These are phyloP conservation scores for Sclerotinia borealis DNA, from an alignment of 2,329 filamentous ascomycete genomes.

Conservation along the genomic window DNA sequence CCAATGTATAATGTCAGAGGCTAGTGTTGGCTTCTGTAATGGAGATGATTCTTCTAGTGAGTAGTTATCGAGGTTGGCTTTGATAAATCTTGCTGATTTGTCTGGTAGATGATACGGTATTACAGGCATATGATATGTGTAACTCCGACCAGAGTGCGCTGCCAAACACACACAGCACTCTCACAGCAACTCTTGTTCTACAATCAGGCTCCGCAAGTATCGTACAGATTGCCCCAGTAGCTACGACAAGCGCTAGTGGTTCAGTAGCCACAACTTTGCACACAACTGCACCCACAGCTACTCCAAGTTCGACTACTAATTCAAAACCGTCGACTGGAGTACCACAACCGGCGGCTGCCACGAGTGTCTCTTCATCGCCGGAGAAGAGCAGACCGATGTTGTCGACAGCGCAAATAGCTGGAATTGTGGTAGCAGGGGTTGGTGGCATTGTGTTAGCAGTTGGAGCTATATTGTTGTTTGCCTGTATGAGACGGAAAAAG, in stretches of 20 bases:
- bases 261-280: conserved; percentile 19
- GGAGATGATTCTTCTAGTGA: conserved; percentile 34
- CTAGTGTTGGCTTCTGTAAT: conserved; percentile 45
- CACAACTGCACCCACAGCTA: conserved; percentile 10
- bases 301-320: conserved; percentile 15
- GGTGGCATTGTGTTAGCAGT: conserved; percentile 45
- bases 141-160: conserved; percentile 42
- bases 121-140: conserved; percentile 55
- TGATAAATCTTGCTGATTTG: conserved; percentile 10
- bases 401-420: conserved; percentile 43
- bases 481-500: conserved; percentile 32
- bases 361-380: conserved; percentile 5
- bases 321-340: conserved; percentile 9
- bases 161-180: conserved; percentile 50
- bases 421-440: conserved; percentile 50
- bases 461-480: conserved; percentile 38
- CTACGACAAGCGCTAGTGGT: conserved; percentile 16
- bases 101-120: conserved; percentile 37
- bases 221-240: conserved; percentile 27
- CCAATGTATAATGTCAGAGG: conserved; percentile 57
- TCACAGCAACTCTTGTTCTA: conserved; percentile 51
- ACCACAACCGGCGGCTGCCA: conserved; percentile 15
- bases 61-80: background rate
- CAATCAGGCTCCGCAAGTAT: conserved; percentile 35
- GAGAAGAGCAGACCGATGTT: conserved; percentile 16